Evolutionary conservation across 768 basidiomycete species (phyloP).

Genomic region (Mycena latifolia): DNA sequence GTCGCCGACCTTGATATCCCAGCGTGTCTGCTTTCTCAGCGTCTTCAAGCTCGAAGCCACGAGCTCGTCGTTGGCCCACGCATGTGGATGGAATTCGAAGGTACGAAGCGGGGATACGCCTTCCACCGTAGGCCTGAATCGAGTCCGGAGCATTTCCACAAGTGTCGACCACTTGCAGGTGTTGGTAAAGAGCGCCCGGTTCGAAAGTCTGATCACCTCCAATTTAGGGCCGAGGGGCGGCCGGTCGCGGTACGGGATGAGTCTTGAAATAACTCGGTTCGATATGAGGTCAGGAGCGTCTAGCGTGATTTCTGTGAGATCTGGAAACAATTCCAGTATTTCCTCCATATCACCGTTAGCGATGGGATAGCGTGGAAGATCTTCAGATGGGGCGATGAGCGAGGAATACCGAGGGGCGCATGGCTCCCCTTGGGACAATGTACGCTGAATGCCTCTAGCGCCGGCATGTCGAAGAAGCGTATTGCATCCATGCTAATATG

Average conservation of each 20-base stretch:
- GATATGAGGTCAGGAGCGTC: conserved; percentile 13
- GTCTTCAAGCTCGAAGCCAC: background rate
- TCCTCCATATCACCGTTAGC: background rate
- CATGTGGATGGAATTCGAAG: conserved; percentile 9
- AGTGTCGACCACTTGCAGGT: conserved; percentile 18
- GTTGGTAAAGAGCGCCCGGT: background rate
- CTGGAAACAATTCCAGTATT: conserved; percentile 9
- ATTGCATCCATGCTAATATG: background rate
- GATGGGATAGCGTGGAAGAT: background rate
- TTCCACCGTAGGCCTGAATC: conserved; percentile 8
- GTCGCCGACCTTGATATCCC: conserved; percentile 18
- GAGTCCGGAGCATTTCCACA: conserved; percentile 5
- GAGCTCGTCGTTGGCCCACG: background rate
- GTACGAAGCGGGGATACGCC: background rate
- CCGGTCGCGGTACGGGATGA: background rate
- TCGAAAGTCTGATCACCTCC: conserved; percentile 34
- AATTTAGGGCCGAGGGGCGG: conserved; percentile 8
- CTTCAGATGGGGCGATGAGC: conserved; percentile 9
- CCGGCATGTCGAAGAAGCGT: conserved; percentile 17
- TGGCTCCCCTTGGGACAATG: background rate
- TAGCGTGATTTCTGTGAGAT: conserved; percentile 15
- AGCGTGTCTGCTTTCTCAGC: background rate
- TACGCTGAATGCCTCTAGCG: conserved; percentile 12
- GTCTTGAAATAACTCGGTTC: background rate
- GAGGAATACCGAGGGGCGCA: background rate